phyloP scores from a whole-genome alignment of 73 alveolate species.

The Loxodes magnus region DNA sequence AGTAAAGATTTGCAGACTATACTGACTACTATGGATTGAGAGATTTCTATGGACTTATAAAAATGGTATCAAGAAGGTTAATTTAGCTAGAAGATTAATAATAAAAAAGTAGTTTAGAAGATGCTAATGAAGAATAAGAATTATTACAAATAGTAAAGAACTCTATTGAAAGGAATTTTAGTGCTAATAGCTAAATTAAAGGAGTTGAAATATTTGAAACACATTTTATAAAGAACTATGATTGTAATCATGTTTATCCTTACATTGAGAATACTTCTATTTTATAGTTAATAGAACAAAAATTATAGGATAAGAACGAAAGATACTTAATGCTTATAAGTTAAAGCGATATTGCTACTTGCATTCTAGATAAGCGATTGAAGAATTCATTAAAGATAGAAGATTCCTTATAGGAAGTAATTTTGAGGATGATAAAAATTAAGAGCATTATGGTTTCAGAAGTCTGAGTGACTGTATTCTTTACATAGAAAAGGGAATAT shows the following conservation, averaged over 20 bases:
- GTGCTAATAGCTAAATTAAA: slow-evolving; percentile 15
- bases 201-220: background rate
- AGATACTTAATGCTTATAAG: slow-evolving; percentile 11
- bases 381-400: background rate
- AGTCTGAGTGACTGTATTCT: slow-evolving; percentile 14
- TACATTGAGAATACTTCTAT: background rate
- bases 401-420: slow-evolving; percentile 23
- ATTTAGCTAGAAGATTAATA: background rate
- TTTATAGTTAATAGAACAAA: background rate
- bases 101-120: slow-evolving; percentile 15
- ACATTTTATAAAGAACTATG: background rate
- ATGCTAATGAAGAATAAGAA: background rate
- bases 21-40: slow-evolving; percentile 47
- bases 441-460: slow-evolving; percentile 4
- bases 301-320: background rate
- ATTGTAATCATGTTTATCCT: background rate
- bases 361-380: background rate
- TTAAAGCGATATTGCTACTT: background rate
- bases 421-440: slow-evolving; percentile 15
- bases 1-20: slow-evolving; percentile 1
- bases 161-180: slow-evolving; percentile 39
- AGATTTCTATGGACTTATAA: slow-evolving; percentile 46
- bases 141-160: slow-evolving; percentile 7
- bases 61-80: slow-evolving; percentile 21
- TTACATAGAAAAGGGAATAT: slow-evolving; percentile 26